Evolutionary conservation across 169 alveolate species (phyloP).

Genomic region (Condylostoma magnum): DNA sequence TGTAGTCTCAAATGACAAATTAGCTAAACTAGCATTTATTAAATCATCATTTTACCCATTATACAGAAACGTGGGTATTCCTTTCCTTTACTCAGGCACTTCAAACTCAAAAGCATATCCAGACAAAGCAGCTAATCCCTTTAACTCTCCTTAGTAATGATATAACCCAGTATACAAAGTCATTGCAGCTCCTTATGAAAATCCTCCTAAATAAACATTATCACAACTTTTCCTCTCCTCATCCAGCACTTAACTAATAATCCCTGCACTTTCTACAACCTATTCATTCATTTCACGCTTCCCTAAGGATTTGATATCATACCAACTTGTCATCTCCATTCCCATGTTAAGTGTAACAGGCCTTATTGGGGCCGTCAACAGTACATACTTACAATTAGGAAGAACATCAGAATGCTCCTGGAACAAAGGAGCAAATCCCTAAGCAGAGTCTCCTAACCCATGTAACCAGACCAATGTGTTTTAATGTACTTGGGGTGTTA

Average conservation of each 20-base stretch:
- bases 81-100: constrained; percentile 32
- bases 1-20: background rate
- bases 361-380: constrained; percentile 60
- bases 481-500: constrained; percentile 40
- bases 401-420: constrained; percentile 19
- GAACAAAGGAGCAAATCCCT: constrained; percentile 56
- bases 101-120: constrained; percentile 49
- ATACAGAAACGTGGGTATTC: constrained; percentile 49
- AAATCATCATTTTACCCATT: constrained; percentile 62
- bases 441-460: constrained; percentile 70
- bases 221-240: constrained; percentile 45
- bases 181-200: constrained; percentile 72
- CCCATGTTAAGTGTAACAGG: constrained; percentile 45
- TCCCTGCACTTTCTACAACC: constrained; percentile 31
- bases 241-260: constrained; percentile 2
- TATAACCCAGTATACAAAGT: constrained; percentile 42
- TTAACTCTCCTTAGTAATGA: constrained; percentile 33
- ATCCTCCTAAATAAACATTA: constrained; percentile 68
- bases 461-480: constrained; percentile 66
- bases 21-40: constrained; percentile 18
- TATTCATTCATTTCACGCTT: background rate
- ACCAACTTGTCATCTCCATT: constrained; percentile 55
- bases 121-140: constrained; percentile 57
- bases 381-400: constrained; percentile 52
- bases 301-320: constrained; percentile 34